These are phyloP conservation scores for Ustilago xerochloae DNA, from an alignment of 1,284 basidiomycete species.

Conservation along the genomic window DNA sequence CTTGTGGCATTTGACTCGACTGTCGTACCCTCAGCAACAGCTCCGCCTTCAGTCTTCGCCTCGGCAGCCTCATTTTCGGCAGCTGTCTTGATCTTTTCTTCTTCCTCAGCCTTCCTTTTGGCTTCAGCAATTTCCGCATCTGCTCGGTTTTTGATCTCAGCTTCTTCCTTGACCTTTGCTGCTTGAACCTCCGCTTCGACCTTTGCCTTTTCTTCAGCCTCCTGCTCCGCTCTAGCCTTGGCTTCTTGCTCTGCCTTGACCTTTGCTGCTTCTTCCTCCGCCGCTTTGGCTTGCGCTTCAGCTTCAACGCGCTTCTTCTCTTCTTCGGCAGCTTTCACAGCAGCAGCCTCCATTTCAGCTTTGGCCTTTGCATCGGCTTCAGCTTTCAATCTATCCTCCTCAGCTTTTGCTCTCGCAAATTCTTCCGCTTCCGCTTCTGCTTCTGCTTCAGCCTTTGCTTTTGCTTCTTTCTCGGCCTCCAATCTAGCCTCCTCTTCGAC, in stretches of 20 bases:
- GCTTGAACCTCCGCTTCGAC: not conserved
- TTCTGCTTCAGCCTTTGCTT: slow-evolving; percentile 5
- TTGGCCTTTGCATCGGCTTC: not conserved
- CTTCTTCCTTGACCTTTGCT: not conserved
- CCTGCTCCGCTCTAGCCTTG: not conserved
- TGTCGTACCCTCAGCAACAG: not conserved
- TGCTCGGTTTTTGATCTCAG: not conserved
- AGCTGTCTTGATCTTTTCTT: not conserved
- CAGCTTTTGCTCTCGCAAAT: slow-evolving; percentile 3
- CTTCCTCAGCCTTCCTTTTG: not conserved
- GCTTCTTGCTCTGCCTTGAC: slow-evolving; percentile 1
- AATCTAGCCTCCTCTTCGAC: not conserved
- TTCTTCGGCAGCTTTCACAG: not conserved
- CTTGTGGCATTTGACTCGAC: not conserved
- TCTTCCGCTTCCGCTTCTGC: slow-evolving; percentile 9
- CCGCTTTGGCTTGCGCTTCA: not conserved
- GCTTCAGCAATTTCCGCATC: not conserved
- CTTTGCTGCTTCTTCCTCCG: not conserved
- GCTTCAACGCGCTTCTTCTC: not conserved
- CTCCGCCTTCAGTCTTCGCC: not conserved
- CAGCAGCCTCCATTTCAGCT: not conserved
- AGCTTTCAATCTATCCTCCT: not conserved
- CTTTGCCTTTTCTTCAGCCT: not conserved
- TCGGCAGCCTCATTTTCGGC: not conserved
- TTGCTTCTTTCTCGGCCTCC: not conserved